A percentile compares a stretch with the other conserved stretches of the same genome.
phyloP scores from a whole-genome alignment of 2,329 filamentous ascomycete species.

The Gaeumannomyces tritici region DNA sequence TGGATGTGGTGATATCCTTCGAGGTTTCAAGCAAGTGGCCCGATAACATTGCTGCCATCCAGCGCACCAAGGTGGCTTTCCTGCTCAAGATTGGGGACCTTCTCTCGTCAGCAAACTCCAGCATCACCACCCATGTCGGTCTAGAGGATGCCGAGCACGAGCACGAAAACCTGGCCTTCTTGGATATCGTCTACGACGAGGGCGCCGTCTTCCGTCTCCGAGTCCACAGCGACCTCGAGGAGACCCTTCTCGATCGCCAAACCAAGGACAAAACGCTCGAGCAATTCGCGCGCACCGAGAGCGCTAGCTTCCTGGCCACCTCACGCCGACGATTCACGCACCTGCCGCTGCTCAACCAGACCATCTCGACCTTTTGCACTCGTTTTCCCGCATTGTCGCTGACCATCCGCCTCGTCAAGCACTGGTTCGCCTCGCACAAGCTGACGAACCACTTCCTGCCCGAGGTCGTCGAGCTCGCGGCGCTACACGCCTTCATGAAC shows the following conservation, averaged over 20 bases:
- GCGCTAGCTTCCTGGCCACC: slow-evolving; percentile 57
- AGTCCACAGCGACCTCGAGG: slow-evolving; percentile 82
- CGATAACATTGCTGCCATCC: slow-evolving; percentile 81
- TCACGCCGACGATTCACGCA: slow-evolving; percentile 66
- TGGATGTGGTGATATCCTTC: slow-evolving; percentile 80
- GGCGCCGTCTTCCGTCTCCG: slow-evolving; percentile 73
- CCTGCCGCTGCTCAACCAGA: slow-evolving; percentile 71
- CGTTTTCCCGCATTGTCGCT: slow-evolving; percentile 71
- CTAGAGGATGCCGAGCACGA: slow-evolving; percentile 65
- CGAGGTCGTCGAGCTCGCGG: slow-evolving; percentile 78
- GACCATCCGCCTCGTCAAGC: slow-evolving; percentile 75
- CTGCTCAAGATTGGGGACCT: slow-evolving; percentile 66
- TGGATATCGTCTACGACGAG: slow-evolving; percentile 71
- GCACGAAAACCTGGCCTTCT: slow-evolving; percentile 67
- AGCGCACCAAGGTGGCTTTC: slow-evolving; percentile 89
- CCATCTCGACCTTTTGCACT: slow-evolving; percentile 69
- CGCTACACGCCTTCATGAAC: slow-evolving; percentile 66
- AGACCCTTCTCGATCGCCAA: slow-evolving; percentile 67
- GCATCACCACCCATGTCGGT: slow-evolving; percentile 61
- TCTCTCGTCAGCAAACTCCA: slow-evolving; percentile 47
- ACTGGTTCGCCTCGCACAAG: slow-evolving; percentile 82
- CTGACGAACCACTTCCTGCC: slow-evolving; percentile 66
- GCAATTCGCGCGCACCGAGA: slow-evolving; percentile 55
- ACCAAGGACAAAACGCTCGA: slow-evolving; percentile 64
- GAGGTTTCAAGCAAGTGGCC: slow-evolving; percentile 93